These are phyloP conservation scores for Verticillium alfalfae DNA, from an alignment of 2,329 filamentous ascomycete species.

Conservation along the genomic window DNA sequence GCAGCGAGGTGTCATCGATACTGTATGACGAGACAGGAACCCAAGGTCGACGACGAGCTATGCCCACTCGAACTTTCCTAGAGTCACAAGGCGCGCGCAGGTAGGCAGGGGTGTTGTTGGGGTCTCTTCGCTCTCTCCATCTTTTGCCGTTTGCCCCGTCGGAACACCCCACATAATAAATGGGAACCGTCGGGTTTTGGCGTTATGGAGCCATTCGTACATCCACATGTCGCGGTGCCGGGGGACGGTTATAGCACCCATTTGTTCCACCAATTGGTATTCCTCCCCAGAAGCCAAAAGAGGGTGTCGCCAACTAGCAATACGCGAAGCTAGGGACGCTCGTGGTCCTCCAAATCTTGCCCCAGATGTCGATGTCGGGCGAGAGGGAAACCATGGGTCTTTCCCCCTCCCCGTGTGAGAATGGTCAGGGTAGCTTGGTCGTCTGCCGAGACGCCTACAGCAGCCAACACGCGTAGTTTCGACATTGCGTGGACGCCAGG, in stretches of 20 bases:
- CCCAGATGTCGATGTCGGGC: background rate
- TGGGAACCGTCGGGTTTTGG: background rate
- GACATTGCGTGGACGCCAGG: background rate
- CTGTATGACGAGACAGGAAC: background rate
- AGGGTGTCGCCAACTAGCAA: background rate
- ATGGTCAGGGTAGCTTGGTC: no score
- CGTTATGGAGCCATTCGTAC: background rate
- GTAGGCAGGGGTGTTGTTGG: background rate
- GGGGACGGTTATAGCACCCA: background rate
- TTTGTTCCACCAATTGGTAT: background rate
- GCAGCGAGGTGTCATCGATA: background rate
- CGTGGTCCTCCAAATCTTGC: background rate
- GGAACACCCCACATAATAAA: background rate
- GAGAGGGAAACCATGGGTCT: background rate
- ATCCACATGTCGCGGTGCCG: background rate
- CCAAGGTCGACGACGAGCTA: background rate
- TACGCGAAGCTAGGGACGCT: background rate
- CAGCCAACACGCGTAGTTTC: background rate
- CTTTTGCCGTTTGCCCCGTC: background rate
- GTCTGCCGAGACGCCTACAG: background rate
- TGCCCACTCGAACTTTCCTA: background rate
- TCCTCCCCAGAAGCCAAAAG: background rate
- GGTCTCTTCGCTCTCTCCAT: background rate
- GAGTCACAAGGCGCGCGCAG: background rate
- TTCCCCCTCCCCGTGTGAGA: background rate